Conservation (phyloP, 208 protist species). For the Crithidia bombi region DNA sequence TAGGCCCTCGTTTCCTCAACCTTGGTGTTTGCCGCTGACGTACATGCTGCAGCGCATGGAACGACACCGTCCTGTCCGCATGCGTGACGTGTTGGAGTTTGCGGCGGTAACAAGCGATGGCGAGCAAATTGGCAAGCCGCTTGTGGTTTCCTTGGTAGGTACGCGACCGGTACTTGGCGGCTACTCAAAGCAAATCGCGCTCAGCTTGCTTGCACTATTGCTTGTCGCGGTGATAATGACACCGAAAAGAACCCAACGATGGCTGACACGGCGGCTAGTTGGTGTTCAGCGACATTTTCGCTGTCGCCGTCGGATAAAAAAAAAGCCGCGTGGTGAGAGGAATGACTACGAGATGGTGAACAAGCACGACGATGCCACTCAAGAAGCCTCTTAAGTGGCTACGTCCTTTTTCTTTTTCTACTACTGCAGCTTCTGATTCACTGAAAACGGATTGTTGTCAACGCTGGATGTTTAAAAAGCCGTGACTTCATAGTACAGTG, state of each 20-base stretch:
- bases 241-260: background rate
- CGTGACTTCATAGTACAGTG: no score
- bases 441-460: no score
- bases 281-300: background rate
- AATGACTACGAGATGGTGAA: background rate
- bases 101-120: background rate
- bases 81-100: slow-evolving; percentile 9
- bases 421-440: no score
- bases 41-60: background rate
- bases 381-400: background rate
- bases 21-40: background rate
- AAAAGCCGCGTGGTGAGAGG: no score
- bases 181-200: background rate
- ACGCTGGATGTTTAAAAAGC: no score
- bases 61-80: background rate
- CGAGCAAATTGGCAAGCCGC: background rate
- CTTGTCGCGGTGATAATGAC: background rate
- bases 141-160: background rate
- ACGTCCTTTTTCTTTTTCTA: no score
- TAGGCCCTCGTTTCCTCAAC: background rate
- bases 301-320: no score
- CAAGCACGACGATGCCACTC: background rate
- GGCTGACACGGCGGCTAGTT: background rate
- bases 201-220: background rate
- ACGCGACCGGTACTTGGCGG: background rate